A percentile compares a stretch with the other conserved stretches of the same genome.
Evolutionary conservation across 139 green algal species (phyloP).

Genomic region (Volvox africanus): DNA sequence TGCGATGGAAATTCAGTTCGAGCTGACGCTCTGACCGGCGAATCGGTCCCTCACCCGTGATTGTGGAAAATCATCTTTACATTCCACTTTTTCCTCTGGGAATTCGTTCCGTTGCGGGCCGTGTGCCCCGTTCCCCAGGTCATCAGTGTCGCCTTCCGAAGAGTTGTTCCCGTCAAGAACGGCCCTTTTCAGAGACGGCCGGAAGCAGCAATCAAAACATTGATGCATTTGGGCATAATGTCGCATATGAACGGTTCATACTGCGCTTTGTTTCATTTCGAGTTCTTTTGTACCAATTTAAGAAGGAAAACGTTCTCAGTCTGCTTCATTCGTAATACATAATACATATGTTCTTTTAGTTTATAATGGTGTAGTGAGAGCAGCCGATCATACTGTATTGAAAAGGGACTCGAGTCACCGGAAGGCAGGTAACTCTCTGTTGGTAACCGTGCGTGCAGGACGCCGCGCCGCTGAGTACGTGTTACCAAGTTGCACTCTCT

Average conservation of each 20-base stretch:
- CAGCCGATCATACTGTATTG: no score
- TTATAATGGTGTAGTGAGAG: no score
- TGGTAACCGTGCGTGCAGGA: no score
- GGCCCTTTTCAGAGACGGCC: neutral
- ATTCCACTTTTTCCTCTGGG: neutral
- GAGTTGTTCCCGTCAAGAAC: neutral
- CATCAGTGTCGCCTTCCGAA: neutral
- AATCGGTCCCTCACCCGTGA: neutral
- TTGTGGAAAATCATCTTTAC: neutral
- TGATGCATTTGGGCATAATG: neutral
- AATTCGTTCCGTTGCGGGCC: neutral
- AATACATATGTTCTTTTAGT: no score
- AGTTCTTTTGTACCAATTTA: no score
- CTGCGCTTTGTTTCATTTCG: no score
- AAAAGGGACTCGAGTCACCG: no score
- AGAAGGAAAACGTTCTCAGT: no score
- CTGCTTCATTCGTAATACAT: no score
- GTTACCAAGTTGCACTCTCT: no score
- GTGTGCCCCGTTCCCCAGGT: neutral
- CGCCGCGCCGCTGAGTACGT: no score
- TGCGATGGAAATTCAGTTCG: neutral
- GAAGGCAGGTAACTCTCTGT: no score
- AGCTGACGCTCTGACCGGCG: neutral
- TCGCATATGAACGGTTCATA: neutral
- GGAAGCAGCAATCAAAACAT: neutral